A percentile compares a stretch with the other conserved stretches of the same genome.
Evolutionary conservation across 2,329 filamentous ascomycete species (phyloP).

Genomic region (Monilinia fructicola): DNA sequence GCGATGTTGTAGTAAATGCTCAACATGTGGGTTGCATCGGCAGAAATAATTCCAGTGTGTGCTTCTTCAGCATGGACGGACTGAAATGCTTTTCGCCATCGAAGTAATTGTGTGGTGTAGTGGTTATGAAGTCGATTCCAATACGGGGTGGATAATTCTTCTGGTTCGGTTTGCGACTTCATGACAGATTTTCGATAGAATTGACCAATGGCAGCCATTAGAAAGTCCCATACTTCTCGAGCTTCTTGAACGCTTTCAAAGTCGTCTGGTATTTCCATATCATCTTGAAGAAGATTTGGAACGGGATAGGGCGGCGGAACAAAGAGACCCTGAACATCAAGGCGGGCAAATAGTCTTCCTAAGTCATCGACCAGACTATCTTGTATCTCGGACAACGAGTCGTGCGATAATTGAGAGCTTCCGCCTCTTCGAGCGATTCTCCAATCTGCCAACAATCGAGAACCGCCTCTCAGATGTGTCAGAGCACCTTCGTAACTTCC

Average conservation of each 20-base stretch:
- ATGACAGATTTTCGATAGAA: constrained; percentile 38
- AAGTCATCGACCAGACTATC: constrained; percentile 40
- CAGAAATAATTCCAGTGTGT: constrained; percentile 31
- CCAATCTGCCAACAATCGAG: constrained; percentile 39
- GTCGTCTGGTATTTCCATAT: constrained; percentile 34
- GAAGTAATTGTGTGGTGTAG: constrained; percentile 37
- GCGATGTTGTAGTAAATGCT: constrained; percentile 40
- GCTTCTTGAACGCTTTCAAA: constrained; percentile 38
- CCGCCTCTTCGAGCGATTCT: constrained; percentile 37
- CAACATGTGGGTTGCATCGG: constrained; percentile 36
- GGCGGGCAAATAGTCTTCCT: constrained; percentile 39
- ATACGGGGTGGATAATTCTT: constrained; percentile 32
- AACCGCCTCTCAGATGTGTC: constrained; percentile 38
- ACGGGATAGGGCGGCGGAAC: constrained; percentile 39
- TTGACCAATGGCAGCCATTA: constrained; percentile 40
- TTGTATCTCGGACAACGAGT: constrained; percentile 40
- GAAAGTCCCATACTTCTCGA: constrained; percentile 38
- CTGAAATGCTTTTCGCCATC: constrained; percentile 38
- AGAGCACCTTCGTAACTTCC: constrained; percentile 39
- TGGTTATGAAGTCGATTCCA: constrained; percentile 37
- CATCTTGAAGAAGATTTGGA: constrained; percentile 38
- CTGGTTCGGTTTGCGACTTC: constrained; percentile 35
- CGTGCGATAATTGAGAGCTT: constrained; percentile 38
- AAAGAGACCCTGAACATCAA: constrained; percentile 39
- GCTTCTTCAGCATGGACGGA: constrained; percentile 34